A percentile compares a stretch with the other conserved stretches of the same genome.
These are phyloP conservation scores for Isatis tinctoria DNA, from an alignment of 345 rosid genomes.

Conservation along the genomic window DNA sequence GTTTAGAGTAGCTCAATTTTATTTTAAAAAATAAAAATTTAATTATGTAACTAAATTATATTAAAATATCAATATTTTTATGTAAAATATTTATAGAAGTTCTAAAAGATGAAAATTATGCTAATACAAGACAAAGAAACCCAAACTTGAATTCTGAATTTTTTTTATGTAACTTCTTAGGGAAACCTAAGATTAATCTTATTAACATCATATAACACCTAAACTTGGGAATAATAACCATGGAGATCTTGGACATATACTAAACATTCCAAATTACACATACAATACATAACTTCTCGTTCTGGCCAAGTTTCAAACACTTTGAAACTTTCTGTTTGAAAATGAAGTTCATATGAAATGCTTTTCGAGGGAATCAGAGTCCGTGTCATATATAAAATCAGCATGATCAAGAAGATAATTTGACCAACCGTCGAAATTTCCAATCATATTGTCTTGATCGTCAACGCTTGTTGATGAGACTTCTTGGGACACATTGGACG, in stretches of 20 bases:
- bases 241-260: neutral
- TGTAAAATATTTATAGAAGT: too few species aligned
- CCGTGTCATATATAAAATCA: conserved; percentile 14
- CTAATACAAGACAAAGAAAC: too few species aligned
- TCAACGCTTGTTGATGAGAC: conserved; percentile 36
- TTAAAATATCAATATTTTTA: too few species aligned
- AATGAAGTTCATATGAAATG: conserved; percentile 10
- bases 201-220: neutral
- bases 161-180: neutral
- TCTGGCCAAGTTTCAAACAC: neutral
- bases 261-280: neutral
- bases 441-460: conserved; percentile 25
- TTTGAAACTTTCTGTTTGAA: conserved; percentile 5
- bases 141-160: neutral
- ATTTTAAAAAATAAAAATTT: too few species aligned
- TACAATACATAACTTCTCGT: neutral
- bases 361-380: conserved; percentile 22
- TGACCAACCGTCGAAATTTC: conserved; percentile 25
- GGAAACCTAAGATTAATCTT: neutral
- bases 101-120: too few species aligned
- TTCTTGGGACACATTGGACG: conserved; percentile 30
- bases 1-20: too few species aligned
- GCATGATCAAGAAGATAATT: conserved; percentile 23
- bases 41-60: too few species aligned
- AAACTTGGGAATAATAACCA: neutral